Base-by-base conservation (phyloP, 192 early-diverging fungal genomes). In the Coemansia sp. region DNA sequence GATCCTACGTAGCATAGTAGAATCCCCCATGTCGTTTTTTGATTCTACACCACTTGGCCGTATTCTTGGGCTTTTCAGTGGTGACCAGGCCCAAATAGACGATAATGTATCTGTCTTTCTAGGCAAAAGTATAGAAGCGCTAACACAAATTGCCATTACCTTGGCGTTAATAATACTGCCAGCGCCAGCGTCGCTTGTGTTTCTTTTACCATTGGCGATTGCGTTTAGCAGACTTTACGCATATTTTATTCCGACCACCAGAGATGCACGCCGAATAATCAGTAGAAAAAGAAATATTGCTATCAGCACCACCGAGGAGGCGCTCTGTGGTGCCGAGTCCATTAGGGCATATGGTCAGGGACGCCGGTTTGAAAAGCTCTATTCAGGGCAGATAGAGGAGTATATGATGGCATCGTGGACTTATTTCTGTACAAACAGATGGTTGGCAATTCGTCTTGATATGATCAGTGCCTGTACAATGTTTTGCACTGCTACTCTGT, bases 291-390 rank as follows among this genome's bases (percentile, higher is more conserved):
- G 91, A n/a, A 88, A 88, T 11, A 87, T 92, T 4, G 71, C 93
- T 16, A 92, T 90, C 68, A 86, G 93, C 8, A 87, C 88, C 65
- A 85, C 94, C 44, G 83, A 87, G 23, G 93, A 94, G 61, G 86
- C 89, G 0, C 67, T 94, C 38, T 85, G 75, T 16, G 95, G 95
- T 0, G 59, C 93, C 13, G 73, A 90, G 0, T 93, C 92, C 0
- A 96, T 97, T 67, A 84, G 94, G 39, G 93, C 94, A 0, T 97
- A 93, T 70, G 64, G 85, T 21, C 91, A 86, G 41, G 86, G 94
- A 61, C 39, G 76, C 0, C 87, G 90, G 15, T 97, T 96, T 64
- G 81, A 89, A 8, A 64, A 61, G 6, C 68, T 68, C 5, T 93
- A 89, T 67, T 85, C 87, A 45, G 53, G 61, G 37, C 67, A 75